Conservation (phyloP, 2,329 filamentous ascomycete species). For the Mycosphaerella arachidis region DNA sequence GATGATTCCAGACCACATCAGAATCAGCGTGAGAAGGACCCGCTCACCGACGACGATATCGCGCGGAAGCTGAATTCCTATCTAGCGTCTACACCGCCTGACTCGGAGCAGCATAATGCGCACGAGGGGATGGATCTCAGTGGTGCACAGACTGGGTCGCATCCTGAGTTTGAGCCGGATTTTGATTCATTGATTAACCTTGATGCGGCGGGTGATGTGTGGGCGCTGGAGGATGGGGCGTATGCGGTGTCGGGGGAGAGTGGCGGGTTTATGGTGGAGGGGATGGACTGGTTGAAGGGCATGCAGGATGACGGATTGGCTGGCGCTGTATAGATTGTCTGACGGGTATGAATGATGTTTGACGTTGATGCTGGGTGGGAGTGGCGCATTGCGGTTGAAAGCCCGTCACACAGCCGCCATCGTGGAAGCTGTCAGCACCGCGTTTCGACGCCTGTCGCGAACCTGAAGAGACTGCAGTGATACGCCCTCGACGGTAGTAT, state of each 20-base stretch:
- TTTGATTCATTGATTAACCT: slow-evolving; percentile 37
- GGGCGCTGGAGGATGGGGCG: slow-evolving; percentile 31
- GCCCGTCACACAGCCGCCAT: no score
- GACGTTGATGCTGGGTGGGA: no score
- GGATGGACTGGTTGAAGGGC: slow-evolving; percentile 34
- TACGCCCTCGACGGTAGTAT: no score
- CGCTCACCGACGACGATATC: slow-evolving; percentile 43
- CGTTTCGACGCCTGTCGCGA: no score
- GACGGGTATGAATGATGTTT: neutral
- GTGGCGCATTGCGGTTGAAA: no score
- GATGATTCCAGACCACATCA: slow-evolving; percentile 14
- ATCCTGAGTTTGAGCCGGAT: slow-evolving; percentile 32
- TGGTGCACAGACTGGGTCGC: neutral
- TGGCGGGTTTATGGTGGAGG: slow-evolving; percentile 31
- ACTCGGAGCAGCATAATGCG: slow-evolving; percentile 30
- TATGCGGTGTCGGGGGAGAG: slow-evolving; percentile 33
- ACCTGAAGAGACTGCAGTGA: no score
- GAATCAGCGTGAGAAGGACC: slow-evolving; percentile 7
- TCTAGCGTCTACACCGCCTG: slow-evolving; percentile 48
- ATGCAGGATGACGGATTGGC: slow-evolving; percentile 26
- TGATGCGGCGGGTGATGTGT: slow-evolving; percentile 34
- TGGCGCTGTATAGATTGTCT: neutral
- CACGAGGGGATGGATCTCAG: slow-evolving; percentile 4
- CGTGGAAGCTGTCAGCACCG: no score
- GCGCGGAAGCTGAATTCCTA: slow-evolving; percentile 46